Percentiles rank a stretch among this genome's conserved stretches.
These are phyloP conservation scores for Monilinia fructicola DNA, from an alignment of 2,329 filamentous ascomycete genomes.

Conservation along the genomic window DNA sequence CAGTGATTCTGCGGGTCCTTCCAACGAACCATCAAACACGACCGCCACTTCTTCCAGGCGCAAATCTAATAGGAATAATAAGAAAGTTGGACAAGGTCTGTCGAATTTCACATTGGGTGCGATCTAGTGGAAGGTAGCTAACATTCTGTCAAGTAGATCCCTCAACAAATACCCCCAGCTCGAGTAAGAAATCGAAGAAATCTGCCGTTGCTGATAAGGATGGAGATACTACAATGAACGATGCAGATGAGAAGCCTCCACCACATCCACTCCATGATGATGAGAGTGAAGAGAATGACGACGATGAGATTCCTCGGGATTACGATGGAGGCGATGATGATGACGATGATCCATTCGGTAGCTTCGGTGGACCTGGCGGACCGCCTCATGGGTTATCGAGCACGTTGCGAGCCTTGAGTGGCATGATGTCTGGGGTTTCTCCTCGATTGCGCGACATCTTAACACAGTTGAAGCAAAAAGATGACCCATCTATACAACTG, in stretches of 20 bases:
- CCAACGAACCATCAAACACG: constrained; percentile 54
- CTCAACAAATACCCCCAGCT: constrained; percentile 34
- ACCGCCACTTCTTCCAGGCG: constrained; percentile 66
- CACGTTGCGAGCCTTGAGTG: constrained; percentile 82
- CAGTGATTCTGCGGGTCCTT: constrained; percentile 63
- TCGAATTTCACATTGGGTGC: constrained; percentile 33
- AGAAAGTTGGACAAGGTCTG: constrained; percentile 52
- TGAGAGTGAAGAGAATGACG: constrained; percentile 55
- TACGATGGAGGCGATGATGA: constrained; percentile 55
- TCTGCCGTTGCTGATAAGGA: constrained; percentile 59
- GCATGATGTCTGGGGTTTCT: constrained; percentile 86
- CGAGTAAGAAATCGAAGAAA: constrained; percentile 50
- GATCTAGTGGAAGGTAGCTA: constrained; percentile 40
- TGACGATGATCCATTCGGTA: constrained; percentile 60
- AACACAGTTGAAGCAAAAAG: constrained; percentile 74
- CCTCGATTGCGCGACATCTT: constrained; percentile 76
- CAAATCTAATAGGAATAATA: constrained; percentile 72
- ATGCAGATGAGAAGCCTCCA: constrained; percentile 33
- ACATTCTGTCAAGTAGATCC: constrained; percentile 40
- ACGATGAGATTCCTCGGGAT: constrained; percentile 58
- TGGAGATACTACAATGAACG: constrained; percentile 67
- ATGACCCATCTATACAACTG: constrained; percentile 82
- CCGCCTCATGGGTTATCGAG: constrained; percentile 68
- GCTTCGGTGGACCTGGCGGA: constrained; percentile 66
- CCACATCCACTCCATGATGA: constrained; percentile 46